Evolutionary conservation across 805 yeast genomes (phyloP), one percentile per base, ranked within the genome.

Genomic region (Candida quercuum): DNA sequence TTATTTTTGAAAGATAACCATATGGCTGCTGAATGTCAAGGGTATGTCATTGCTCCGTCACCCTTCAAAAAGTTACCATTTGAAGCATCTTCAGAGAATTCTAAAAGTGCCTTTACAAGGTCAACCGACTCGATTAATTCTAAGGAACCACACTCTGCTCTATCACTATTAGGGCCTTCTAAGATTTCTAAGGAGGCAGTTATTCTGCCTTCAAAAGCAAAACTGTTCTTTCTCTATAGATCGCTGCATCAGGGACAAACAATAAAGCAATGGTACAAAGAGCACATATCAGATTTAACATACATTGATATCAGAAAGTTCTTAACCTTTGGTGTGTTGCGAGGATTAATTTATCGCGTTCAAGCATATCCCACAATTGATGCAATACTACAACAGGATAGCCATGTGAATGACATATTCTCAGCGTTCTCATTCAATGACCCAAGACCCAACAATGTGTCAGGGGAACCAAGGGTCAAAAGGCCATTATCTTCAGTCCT

Each of bases 221-320:
- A 72, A 6, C 60, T 88, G 9, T 86, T 91, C 55, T 77, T 71
- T 41, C 71, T 93, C 1, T 91, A 87, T 57, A 60, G 86, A 34
- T 78, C 88, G 2, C 67, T 93, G 40, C 81, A 81, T 43, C 94
- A 83, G 45, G 93, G 95, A 1, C 76, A 73, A 29, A 72, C 86
- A 0, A 67, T 93, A 10, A 78, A 78, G 43, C 86, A 82, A 18
- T 94, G 99, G 98, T 86, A 78, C 54, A 51, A 70, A 19, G 83
- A 77, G 41, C 81, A 93, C 52, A 66, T 66, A 28, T 72, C 72
- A 33, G 60, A 64, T 4, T 63, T 93, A 14, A 52, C 62, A 18
- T 72, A 78, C 45, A 76, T 94, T 29, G 99, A 93, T 58, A 67
- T 93, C 4, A 69, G 98, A 45, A 65, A 95, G 38, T 86, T 93